Conservation (phyloP, 208 protist genomes). For the Trypanosoma scelopori region DNA sequence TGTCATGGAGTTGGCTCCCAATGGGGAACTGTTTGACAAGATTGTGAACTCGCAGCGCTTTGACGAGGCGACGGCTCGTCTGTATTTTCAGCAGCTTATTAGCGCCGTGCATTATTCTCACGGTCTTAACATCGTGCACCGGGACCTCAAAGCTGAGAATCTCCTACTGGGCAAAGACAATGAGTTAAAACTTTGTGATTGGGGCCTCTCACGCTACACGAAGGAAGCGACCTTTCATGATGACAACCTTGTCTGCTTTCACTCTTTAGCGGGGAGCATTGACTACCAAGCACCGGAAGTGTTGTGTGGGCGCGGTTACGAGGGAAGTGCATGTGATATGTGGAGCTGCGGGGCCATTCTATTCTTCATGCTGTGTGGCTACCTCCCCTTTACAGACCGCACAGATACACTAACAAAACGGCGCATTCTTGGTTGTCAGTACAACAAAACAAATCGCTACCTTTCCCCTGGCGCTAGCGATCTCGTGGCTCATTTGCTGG, state of each 20-base stretch:
- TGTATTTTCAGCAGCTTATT: conserved; percentile 93
- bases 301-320: conserved; percentile 88
- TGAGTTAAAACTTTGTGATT: conserved; percentile 90
- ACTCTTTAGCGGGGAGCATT: conserved; percentile 83
- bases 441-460: conserved; percentile 82
- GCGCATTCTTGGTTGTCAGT: conserved; percentile 81
- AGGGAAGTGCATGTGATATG: conserved; percentile 94
- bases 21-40: conserved; percentile 98
- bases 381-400: conserved; percentile 95
- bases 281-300: conserved; percentile 92
- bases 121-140: conserved; percentile 87
- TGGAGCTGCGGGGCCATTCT: conserved; percentile 98
- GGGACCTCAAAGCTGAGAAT: conserved; percentile 95
- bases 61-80: conserved; percentile 74
- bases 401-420: conserved; percentile 84
- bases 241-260: conserved; percentile 73
- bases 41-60: conserved; percentile 90
- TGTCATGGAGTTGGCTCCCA: conserved; percentile 98
- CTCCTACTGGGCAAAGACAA: conserved; percentile 83
- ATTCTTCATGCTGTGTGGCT: conserved; percentile 97
- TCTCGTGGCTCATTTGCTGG: conserved; percentile 76
- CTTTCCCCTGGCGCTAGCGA: conserved; percentile 67
- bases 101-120: conserved; percentile 91
- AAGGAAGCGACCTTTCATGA: conserved; percentile 53
- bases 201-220: conserved; percentile 91